Evolutionary conservation across 2,329 filamentous ascomycete genomes (phyloP), one percentile per base, ranked within the genome.

Genomic region (Alternaria arborescens): DNA sequence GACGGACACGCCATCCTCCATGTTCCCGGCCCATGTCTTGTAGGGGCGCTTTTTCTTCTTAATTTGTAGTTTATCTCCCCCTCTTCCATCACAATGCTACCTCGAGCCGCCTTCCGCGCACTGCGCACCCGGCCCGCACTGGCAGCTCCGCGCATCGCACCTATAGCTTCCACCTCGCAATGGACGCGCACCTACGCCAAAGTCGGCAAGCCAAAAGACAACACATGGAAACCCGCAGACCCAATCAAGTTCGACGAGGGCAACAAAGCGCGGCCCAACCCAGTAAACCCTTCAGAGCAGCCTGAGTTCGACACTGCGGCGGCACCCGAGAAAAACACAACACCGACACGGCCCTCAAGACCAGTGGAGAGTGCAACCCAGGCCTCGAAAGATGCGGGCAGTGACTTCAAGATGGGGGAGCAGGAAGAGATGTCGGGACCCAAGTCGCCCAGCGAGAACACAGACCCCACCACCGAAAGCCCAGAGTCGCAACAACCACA

Each of bases 401-500:
- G 60, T 20, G 68, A 74, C 11, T 72, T 67, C 48, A 52, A 58
- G 12, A 68, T 72, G 8, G 67, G 61, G 12, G 68, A 71, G 16
- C 77, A 83, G 70, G 71, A 77, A 36, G 74, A 81, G 62, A 72
- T 80, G 68, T 62, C 71, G 54, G 71, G 71, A 60, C 69, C 76
- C 62, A 75, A 66, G 67, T 72, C 68, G 58, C 71, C 72, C 72
- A 50, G 65, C 38, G 67, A 69, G 22, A 78, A 82, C 61, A 79
- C 76, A 26, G 71, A 77, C 40, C 68, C 80, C 60, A 71, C 77
- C 51, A 71, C 80, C 55, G 79, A 82, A 43, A 79, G 82, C 52
- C 55, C 66, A 40, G 61, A 66, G 40, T 42, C 60, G 52, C 79
- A 85, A 68, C 83, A 88, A 24, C 83, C 87, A 53, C 76, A 74